Evolutionary conservation across 345 rosid species (phyloP).

Genomic region (Adansonia digitata): DNA sequence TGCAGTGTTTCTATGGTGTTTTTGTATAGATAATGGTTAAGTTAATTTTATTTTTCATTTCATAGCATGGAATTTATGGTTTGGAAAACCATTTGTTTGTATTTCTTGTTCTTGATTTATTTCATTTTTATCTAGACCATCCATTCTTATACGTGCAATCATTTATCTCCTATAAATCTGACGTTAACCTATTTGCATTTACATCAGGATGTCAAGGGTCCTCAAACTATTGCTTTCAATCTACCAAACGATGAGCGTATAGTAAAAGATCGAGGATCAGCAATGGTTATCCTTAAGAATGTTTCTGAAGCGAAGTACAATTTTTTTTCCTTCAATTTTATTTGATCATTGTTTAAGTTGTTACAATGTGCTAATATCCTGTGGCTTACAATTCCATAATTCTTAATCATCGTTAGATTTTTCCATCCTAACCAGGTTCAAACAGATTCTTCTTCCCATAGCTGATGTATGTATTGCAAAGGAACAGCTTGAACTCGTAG

Average conservation of each 20-base stretch:
- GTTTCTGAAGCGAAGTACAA: conserved; percentile 79
- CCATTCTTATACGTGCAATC: conserved; percentile 2
- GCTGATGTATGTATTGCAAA: conserved; percentile 57
- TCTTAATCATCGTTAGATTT: conserved; percentile 1
- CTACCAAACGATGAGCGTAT: conserved; percentile 91
- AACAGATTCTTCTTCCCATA: conserved; percentile 79
- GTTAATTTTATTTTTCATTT: not conserved
- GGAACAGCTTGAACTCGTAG: conserved; percentile 73
- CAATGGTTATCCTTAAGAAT: conserved; percentile 96
- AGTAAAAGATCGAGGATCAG: conserved; percentile 87
- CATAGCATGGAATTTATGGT: not conserved
- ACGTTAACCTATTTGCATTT: conserved; percentile 20
- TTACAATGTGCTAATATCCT: not conserved
- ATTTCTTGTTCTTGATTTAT: not conserved
- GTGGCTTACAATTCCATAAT: conserved; percentile 10
- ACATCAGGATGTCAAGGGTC: conserved; percentile 86
- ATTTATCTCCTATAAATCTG: not conserved
- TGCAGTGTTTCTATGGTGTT: not conserved
- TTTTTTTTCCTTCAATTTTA: conserved; percentile 14
- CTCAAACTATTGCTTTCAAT: conserved; percentile 94
- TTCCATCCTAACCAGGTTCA: conserved; percentile 49
- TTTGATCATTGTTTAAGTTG: conserved; percentile 7
- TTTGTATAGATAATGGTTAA: not conserved
- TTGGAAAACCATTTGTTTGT: not conserved
- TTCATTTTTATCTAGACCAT: not conserved